Evolutionary conservation across 352 stramenopile species (phyloP), one percentile per base, ranked within the genome.

Genomic region (Saprolegnia parasitica): DNA sequence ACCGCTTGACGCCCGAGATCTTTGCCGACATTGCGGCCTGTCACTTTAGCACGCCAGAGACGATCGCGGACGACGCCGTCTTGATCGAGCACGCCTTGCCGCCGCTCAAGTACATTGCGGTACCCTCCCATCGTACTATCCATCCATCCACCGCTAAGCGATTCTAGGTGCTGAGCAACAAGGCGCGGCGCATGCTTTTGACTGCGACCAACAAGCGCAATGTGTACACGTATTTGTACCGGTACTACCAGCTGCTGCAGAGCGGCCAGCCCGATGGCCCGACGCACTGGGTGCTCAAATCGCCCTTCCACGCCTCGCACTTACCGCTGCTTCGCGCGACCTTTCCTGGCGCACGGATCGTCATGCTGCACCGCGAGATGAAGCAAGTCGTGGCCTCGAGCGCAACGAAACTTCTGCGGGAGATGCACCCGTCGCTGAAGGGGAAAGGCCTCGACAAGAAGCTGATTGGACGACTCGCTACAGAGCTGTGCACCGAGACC

Each of bases 171-270:
- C 16, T 67, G 1, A 29, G 61, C 29, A 46, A 58, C 20, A 26
- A 23, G 5, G 63, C 63, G 16, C 45, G 63, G 5, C 63, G 63
- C 6, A n/a, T 29, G 63, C 63, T 70, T 1, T 8, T 70, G 6
- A 39, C 63, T 13, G 18, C 52, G 13, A 29, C 63, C 35, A 70
- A 70, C 47, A 26, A 52, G 23, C 29, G 42, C 32, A 70, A 70
- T 21, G 63, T 70, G 32, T 70, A 70, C 46, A 11, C 5, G 35
- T 70, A 70, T 46, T 20, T 70, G 21, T 46, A 26, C n/a, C 32
- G 42, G 10, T 70, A 70, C 50, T 61, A 55, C 18, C 63, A 70
- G 55, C 39, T 70, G 54, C 63, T 70, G n/a, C 63, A 70, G 50
- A 67, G 29, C 23, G 26, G 4, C 18, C 15, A 58, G 23, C 21